Conservation (phyloP, 345 rosid species). For the Schrenkiella parvula region DNA sequence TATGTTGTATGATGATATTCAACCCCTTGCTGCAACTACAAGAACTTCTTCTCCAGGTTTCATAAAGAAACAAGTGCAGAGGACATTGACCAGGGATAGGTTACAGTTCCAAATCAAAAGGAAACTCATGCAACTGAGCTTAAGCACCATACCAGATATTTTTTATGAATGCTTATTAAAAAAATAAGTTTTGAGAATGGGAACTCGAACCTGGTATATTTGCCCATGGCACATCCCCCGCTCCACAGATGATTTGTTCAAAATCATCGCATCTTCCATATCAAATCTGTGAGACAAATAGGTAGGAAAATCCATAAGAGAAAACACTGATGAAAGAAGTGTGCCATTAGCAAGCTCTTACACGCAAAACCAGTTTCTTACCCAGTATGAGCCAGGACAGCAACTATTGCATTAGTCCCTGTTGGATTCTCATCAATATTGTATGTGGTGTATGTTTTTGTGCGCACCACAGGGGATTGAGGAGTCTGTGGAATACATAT, state of each 20-base stretch:
- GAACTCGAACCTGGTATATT: slow-evolving; percentile 78
- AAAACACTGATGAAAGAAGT: not conserved
- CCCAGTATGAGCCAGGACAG: slow-evolving; percentile 97
- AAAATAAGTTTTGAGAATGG: not conserved
- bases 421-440: slow-evolving; percentile 78
- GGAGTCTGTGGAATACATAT: slow-evolving; percentile 65
- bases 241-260: slow-evolving; percentile 91
- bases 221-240: slow-evolving; percentile 97
- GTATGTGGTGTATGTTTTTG: slow-evolving; percentile 67
- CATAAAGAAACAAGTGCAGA: not conserved
- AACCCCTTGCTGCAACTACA: not conserved
- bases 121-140: not conserved
- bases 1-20: not conserved
- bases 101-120: slow-evolving; percentile 8
- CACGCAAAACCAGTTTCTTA: slow-evolving; percentile 21
- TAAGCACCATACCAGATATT: slow-evolving; percentile 4
- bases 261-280: slow-evolving; percentile 99
- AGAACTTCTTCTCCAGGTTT: not conserved
- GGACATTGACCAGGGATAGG: not conserved
- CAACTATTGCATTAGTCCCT: slow-evolving; percentile 98
- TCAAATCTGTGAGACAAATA: slow-evolving; percentile 54
- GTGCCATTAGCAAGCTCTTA: not conserved
- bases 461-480: slow-evolving; percentile 88
- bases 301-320: slow-evolving; percentile 2
- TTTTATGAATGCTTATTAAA: not conserved